Evolutionary conservation across 2,329 filamentous ascomycete genomes (phyloP), one percentile per base, ranked within the genome.

Genomic region (Penicillium thymicola): DNA sequence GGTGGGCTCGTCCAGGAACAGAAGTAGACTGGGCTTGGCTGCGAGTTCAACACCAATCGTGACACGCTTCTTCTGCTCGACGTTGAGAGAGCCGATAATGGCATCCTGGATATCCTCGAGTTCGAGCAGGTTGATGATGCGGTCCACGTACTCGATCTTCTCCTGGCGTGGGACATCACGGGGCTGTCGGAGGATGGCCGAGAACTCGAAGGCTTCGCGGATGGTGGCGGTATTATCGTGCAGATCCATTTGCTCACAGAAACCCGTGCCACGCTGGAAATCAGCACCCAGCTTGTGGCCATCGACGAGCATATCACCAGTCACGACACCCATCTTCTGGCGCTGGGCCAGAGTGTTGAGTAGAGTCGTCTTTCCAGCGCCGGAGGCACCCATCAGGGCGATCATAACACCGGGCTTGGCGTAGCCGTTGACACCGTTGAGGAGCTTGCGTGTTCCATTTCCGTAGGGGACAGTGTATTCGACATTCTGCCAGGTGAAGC

Each of bases 291-390:
- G 78, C 1, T 80, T 73, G 42, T 80, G 81, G 1, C 87, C 88
- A 64, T 90, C 87, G 9, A 90, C 85, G n/a, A 88, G 78, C 81
- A 90, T 87, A 46, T 88, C 82, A 13, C 88, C 88, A n/a, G 75
- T 74, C 2, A 89, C 79, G 11, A 87, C 79, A 55, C 88, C 86
- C 53, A 78, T 80, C 16, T 78, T 85, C 69, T 91, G 87, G 3
- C 90, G 83, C 67, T 92, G 89, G 0, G 89, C 86, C 2, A 89
- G 75, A 0, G 88, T 90, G 71, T 94, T 92, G 18, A 95, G 79
- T 0, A 95, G 77, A 0, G 90, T 94, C 0, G 89, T 92, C 75
- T 95, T 95, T 13, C 90, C 91, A 9, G 91, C 90, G 42, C 89
- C 89, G 4, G 85, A 90, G 2, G 88, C 89, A 52, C 91, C 91